Base-by-base conservation (phyloP, 768 basidiomycete species). In the Boletus barrowsii region DNA sequence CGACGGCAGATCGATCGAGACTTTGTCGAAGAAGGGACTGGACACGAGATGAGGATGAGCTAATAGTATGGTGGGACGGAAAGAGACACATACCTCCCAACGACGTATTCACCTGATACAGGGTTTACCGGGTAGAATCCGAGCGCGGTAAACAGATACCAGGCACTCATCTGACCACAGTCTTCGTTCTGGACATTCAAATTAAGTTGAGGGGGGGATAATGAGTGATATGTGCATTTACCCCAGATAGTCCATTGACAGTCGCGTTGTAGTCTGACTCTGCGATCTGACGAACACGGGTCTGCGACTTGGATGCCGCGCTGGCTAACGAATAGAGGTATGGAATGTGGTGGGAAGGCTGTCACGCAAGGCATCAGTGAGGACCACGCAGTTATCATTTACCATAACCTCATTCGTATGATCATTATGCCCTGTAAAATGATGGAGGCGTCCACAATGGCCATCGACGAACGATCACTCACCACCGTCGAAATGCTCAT, bases 111-210 rank as follows among this genome's bases (percentile, higher is more conserved):
- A 3, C 81, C 83, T 0, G 86, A 87, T 0, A 86, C 86, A 0
- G 90, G 90, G 64, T 92, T 86, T 39, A 92, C 88, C 36, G 88
- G 89, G 61, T 93, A 93, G 68, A 93, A 88, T 1, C 90, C 90
- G 69, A 93, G 76, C 0, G 88, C 83, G 47, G 83, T 86, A 72
- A 90, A 92, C 14, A 92, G 77, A 61, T 86, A 92, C 90, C 90
- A 93, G 0, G 90, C 87, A 61, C 87, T 89, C 90, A 93, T 93
- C 66, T 93, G 90, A 1, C 90, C 90, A 58, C 90, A 92, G 64
- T 93, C 90, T 66, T 93, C 90, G 61, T 93, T 93, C 86, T 90
- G 55, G 24, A 1, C 10, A 50, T 11, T 10, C 18, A 32, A 30
- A 35, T 20, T 54, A 14, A 62, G 58, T 1, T 1, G 10, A 29